Conservation (phyloP, 306 rosid genomes). For the Prunus fruticosa region DNA sequence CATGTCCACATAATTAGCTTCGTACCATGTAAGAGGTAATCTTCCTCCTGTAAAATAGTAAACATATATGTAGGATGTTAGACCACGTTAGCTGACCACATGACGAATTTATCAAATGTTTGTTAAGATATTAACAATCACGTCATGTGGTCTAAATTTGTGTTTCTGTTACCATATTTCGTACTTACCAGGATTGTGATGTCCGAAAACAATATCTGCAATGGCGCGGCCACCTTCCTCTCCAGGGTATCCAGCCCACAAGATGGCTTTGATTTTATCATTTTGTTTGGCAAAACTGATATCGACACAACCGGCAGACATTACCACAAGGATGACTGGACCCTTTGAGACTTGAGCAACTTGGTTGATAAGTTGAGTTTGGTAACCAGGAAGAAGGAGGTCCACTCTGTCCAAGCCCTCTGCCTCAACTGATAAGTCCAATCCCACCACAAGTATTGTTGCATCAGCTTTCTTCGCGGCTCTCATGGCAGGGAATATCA, state of each 20-base stretch:
- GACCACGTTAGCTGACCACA: too few species aligned
- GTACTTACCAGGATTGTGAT: conserved; percentile 26
- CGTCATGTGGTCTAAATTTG: too few species aligned
- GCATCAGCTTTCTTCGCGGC: conserved; percentile 19
- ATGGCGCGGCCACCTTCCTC: conserved; percentile 32
- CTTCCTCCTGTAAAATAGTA: conserved; percentile 15
- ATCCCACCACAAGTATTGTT: conserved; percentile 9
- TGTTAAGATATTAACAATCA: too few species aligned
- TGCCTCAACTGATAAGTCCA: conserved; percentile 10
- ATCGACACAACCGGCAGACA: conserved; percentile 24
- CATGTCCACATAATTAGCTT: conserved; percentile 18
- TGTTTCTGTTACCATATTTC: too few species aligned
- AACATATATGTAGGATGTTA: too few species aligned
- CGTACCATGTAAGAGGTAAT: conserved; percentile 37
- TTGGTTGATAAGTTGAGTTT: conserved; percentile 17
- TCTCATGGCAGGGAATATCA: conserved; percentile 3
- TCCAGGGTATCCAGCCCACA: conserved; percentile 32
- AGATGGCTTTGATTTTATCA: conserved; percentile 9
- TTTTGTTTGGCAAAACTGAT: conserved; percentile 11
- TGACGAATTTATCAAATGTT: too few species aligned
- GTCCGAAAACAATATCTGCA: conserved; percentile 26
- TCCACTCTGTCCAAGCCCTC: conserved; percentile 12
- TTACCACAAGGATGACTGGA: conserved; percentile 16
- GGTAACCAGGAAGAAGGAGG: conserved; percentile 24
- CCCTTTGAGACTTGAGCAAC: conserved; percentile 18